These are phyloP conservation scores for Acacia confusa DNA, from an alignment of 306 rosid genomes.

Conservation along the genomic window DNA sequence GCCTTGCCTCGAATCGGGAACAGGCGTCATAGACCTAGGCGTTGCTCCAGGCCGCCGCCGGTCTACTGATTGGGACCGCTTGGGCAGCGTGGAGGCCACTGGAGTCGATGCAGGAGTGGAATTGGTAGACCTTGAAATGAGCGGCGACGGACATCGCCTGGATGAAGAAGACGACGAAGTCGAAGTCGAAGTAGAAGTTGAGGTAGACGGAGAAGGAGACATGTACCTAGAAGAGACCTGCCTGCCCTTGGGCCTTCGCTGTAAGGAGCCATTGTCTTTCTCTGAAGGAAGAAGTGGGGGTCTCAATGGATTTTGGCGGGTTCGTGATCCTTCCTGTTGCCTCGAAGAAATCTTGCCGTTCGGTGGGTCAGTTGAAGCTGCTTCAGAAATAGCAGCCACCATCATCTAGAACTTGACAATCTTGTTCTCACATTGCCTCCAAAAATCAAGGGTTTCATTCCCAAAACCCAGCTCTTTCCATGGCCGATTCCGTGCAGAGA, in stretches of 20 bases:
- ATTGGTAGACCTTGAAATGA: conserved; percentile 78
- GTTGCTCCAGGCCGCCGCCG: conserved; percentile 55
- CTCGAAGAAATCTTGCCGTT: conserved; percentile 40
- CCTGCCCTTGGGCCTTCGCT: conserved; percentile 70
- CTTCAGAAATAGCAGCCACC: conserved; percentile 73
- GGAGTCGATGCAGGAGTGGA: conserved; percentile 61
- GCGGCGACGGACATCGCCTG: conserved; percentile 83
- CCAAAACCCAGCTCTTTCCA: conserved; percentile 17
- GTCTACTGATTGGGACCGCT: conserved; percentile 88
- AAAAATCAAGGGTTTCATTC: conserved; percentile 3
- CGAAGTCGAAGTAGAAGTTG: conserved; percentile 42
- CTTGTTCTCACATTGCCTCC: conserved; percentile 45
- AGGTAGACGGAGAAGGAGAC: conserved; percentile 84
- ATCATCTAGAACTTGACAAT: conserved; percentile 41
- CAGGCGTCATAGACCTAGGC: conserved; percentile 52
- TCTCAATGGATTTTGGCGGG: conserved; percentile 43
- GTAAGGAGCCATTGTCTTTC: conserved; percentile 64
- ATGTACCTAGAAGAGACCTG: conserved; percentile 94
- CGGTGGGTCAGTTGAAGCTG: conserved; percentile 41
- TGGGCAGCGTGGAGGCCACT: conserved; percentile 43
- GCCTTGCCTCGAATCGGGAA: conserved; percentile 47
- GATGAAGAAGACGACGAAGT: conserved; percentile 64
- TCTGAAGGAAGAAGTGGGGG: conserved; percentile 56
- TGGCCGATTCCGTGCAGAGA: background rate
- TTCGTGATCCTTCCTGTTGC: conserved; percentile 22